phyloP scores from a whole-genome alignment of 768 basidiomycete species.

The Kondoa malvinella region DNA sequence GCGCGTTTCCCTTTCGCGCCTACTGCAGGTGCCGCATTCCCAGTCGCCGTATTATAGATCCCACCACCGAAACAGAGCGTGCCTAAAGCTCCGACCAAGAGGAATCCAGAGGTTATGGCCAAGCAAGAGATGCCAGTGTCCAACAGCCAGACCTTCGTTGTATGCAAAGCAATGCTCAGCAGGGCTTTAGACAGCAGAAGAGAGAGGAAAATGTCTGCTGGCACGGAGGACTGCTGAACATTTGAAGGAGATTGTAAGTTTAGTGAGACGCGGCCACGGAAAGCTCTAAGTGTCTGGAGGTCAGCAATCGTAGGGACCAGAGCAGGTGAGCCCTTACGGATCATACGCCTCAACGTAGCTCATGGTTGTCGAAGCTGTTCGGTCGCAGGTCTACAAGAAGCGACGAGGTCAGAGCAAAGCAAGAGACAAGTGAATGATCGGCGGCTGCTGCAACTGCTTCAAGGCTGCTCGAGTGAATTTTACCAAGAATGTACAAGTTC shows the following conservation, averaged over 20 bases:
- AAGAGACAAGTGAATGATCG: background rate
- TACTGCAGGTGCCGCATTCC: background rate
- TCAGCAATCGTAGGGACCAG: background rate
- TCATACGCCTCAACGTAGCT: background rate
- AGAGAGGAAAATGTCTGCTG: constrained; percentile 26
- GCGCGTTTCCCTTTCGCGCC: constrained; percentile 9
- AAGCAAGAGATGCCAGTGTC: constrained; percentile 11
- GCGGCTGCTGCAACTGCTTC: background rate
- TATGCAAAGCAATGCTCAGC: constrained; percentile 22
- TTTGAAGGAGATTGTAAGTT: background rate
- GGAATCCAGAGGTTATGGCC: constrained; percentile 6
- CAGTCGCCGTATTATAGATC: background rate
- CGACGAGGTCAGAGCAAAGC: background rate
- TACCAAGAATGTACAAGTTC: background rate
- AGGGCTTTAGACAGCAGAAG: constrained; percentile 24
- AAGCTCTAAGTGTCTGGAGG: background rate
- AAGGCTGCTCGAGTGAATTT: background rate
- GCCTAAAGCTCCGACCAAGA: constrained; percentile 6
- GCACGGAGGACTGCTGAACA: constrained; percentile 12
- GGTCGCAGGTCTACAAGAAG: background rate
- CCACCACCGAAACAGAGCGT: constrained; percentile 1
- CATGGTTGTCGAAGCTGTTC: background rate
- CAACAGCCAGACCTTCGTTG: constrained; percentile 25
- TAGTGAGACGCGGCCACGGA: constrained; percentile 12
- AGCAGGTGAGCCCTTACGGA: background rate